Conservation (phyloP, 306 rosid genomes). For the Gleditsia sinensis region DNA sequence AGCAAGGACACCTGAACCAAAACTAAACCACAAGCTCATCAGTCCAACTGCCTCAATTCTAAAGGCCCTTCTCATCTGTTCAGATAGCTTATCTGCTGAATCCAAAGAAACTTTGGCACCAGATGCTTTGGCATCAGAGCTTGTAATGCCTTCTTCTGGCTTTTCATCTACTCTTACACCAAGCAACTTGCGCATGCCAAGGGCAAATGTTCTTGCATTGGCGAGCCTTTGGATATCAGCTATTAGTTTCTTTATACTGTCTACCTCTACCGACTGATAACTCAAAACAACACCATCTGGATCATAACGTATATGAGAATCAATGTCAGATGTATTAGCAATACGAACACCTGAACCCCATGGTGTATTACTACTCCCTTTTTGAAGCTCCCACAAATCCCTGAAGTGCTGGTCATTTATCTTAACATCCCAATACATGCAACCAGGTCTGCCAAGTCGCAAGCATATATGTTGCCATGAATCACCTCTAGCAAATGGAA, state of each 20-base stretch:
- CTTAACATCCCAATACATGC: slow-evolving; percentile 98
- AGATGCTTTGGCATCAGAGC: slow-evolving; percentile 64
- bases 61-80: slow-evolving; percentile 88
- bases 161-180: slow-evolving; percentile 83
- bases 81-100: slow-evolving; percentile 79
- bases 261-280: slow-evolving; percentile 86
- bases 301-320: slow-evolving; percentile 94
- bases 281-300: slow-evolving; percentile 97
- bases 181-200: slow-evolving; percentile 93
- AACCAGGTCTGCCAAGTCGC: slow-evolving; percentile 98
- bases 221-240: slow-evolving; percentile 94
- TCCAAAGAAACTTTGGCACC: slow-evolving; percentile 60
- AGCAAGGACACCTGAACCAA: slow-evolving; percentile 89
- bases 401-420: slow-evolving; percentile 92
- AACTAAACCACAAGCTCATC: slow-evolving; percentile 98
- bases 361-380: slow-evolving; percentile 72
- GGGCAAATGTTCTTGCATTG: slow-evolving; percentile 92
- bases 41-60: slow-evolving; percentile 98
- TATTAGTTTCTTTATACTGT: slow-evolving; percentile 89
- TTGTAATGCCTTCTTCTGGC: slow-evolving; percentile 65
- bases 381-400: slow-evolving; percentile 99
- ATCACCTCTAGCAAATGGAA: slow-evolving; percentile 85
- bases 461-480: slow-evolving; percentile 92
- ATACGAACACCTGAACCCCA: slow-evolving; percentile 99
- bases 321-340: slow-evolving; percentile 93